A percentile compares a stretch with the other conserved stretches of the same genome.
These are phyloP conservation scores for Magnaporthiopsis poae DNA, from an alignment of 2,329 filamentous ascomycete species.

Conservation along the genomic window DNA sequence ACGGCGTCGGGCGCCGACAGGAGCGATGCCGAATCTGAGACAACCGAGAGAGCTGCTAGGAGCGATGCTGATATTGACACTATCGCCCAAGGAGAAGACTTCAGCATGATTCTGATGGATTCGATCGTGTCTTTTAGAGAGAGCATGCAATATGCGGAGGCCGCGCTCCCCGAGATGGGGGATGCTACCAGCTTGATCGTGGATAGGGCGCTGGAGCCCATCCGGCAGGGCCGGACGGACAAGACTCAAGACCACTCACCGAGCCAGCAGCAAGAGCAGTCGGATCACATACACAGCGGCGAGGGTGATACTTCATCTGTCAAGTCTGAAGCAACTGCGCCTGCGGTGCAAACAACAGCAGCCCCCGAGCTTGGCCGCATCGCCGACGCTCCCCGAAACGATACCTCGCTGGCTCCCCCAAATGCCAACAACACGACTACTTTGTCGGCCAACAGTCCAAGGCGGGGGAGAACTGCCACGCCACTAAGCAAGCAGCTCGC, in stretches of 20 bases:
- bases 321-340: not conserved
- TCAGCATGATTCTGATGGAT: slow-evolving; percentile 18
- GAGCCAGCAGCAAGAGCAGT: too few species aligned
- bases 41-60: slow-evolving; percentile 8
- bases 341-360: not conserved
- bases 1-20: slow-evolving; percentile 3
- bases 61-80: slow-evolving; percentile 19
- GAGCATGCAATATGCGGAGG: slow-evolving; percentile 26
- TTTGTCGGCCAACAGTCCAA: not conserved
- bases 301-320: not conserved
- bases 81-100: slow-evolving; percentile 21
- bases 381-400: not conserved
- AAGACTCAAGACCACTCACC: not conserved
- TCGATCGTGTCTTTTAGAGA: slow-evolving; percentile 38
- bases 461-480: slow-evolving; percentile 9
- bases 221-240: slow-evolving; percentile 28
- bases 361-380: not conserved
- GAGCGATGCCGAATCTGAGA: slow-evolving; percentile 19
- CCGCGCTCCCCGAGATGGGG: slow-evolving; percentile 36
- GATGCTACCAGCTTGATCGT: slow-evolving; percentile 49
- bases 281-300: not conserved
- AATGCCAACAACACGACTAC: not conserved
- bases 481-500: slow-evolving; percentile 18
- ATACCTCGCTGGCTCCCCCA: not conserved
- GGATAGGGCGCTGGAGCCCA: slow-evolving; percentile 42